Percentiles rank a stretch among this genome's conserved stretches.
phyloP scores from a whole-genome alignment of 768 basidiomycete species.

The Macrolepiota fuliginosa region DNA sequence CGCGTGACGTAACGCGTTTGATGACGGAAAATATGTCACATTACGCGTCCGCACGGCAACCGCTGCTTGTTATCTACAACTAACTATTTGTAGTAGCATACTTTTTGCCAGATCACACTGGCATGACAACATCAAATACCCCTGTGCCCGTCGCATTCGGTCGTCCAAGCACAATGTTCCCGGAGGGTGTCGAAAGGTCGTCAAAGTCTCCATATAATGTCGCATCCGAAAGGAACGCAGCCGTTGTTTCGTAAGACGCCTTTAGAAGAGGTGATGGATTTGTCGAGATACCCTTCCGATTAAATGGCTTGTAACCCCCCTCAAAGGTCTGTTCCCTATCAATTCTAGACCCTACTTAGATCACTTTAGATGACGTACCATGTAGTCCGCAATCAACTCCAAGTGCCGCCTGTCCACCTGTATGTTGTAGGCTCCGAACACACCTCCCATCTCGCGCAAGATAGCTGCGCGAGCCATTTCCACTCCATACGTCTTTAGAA shows the following conservation, averaged over 20 bases:
- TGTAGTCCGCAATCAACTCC: conserved; percentile 97
- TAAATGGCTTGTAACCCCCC: conserved; percentile 97
- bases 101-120: conserved; percentile 23
- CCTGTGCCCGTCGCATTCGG: conserved; percentile 94
- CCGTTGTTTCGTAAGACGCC: conserved; percentile 97
- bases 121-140: conserved; percentile 84
- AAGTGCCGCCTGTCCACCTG: conserved; percentile 92
- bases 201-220: conserved; percentile 95
- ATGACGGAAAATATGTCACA: conserved; percentile 15
- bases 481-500: conserved; percentile 90
- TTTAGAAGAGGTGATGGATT: conserved; percentile 96
- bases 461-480: conserved; percentile 94
- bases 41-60: conserved; percentile 3
- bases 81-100: conserved; percentile 11
- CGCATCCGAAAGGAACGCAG: conserved; percentile 90
- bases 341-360: neutral
- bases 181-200: conserved; percentile 85
- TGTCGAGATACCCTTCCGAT: conserved; percentile 89
- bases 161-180: conserved; percentile 87
- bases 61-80: conserved; percentile 4
- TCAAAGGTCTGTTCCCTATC: conserved; percentile 79
- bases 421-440: conserved; percentile 95
- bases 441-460: conserved; percentile 84
- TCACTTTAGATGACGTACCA: conserved; percentile 56
- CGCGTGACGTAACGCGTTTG: conserved; percentile 35